These are phyloP conservation scores for Ramaria sp. DNA, from an alignment of 768 basidiomycete genomes.

Conservation along the genomic window DNA sequence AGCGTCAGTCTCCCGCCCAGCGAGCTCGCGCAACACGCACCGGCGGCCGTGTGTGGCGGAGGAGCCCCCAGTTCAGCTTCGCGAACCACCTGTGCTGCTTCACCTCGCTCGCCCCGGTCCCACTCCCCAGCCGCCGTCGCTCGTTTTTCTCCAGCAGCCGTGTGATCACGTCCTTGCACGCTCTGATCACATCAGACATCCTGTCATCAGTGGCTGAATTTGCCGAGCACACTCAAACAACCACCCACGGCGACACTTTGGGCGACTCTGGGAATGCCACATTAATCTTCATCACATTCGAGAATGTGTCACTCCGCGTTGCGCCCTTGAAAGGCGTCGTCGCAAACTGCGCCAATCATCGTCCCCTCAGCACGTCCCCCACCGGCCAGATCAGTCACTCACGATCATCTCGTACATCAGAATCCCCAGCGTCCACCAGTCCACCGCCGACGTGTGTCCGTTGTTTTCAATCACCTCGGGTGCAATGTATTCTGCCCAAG, in stretches of 20 bases:
- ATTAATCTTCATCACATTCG: constrained; percentile 82
- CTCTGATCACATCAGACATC: constrained; percentile 30
- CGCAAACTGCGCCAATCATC: constrained; percentile 66
- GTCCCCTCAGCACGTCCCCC: constrained; percentile 12
- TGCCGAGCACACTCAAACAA: not conserved
- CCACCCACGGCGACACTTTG: constrained; percentile 60
- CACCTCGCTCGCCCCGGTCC: constrained; percentile 94
- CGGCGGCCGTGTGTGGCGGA: constrained; percentile 88
- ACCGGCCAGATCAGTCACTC: constrained; percentile 31
- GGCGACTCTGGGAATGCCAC: constrained; percentile 82
- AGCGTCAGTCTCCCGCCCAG: constrained; percentile 13
- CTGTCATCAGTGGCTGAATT: constrained; percentile 9
- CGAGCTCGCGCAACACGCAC: constrained; percentile 33
- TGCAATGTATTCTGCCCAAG: constrained; percentile 97
- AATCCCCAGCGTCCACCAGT: constrained; percentile 99
- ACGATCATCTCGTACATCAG: constrained; percentile 99
- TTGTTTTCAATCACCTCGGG: constrained; percentile 96
- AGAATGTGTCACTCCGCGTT: constrained; percentile 90
- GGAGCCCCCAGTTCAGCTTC: constrained; percentile 92
- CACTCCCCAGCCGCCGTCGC: constrained; percentile 75
- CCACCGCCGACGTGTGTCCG: constrained; percentile 96
- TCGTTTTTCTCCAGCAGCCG: constrained; percentile 92
- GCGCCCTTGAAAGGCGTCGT: constrained; percentile 98
- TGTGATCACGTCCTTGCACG: constrained; percentile 78
- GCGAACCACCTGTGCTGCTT: constrained; percentile 98